These are phyloP conservation scores for Solanum infundibuliforme DNA, from an alignment of 257 asterid species.

Conservation along the genomic window DNA sequence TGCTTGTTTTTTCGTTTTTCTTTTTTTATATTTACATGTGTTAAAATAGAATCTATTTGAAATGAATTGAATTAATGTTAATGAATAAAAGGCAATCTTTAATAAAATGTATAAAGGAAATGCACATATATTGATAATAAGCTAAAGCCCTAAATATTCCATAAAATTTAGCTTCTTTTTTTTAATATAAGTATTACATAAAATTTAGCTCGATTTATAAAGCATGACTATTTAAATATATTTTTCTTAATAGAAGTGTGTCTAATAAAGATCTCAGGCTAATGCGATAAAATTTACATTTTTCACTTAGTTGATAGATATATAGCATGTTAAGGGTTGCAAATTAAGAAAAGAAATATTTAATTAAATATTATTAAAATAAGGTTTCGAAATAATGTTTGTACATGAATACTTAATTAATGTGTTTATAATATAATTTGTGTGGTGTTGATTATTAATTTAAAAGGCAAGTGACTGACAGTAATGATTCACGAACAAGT, in stretches of 20 bases:
- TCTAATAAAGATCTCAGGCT: neutral
- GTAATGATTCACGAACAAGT: neutral
- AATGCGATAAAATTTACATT: neutral
- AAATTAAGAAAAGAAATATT: no score
- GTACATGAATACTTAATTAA: neutral
- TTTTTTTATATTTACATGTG: neutral
- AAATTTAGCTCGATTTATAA: neutral
- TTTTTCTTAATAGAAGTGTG: neutral
- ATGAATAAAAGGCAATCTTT: neutral
- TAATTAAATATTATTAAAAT: neutral
- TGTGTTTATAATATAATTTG: neutral
- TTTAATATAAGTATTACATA: neutral
- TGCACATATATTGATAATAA: neutral
- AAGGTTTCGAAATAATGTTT: neutral
- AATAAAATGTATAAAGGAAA: no score
- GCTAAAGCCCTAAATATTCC: neutral
- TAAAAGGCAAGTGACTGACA: neutral
- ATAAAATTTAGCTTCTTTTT: no score
- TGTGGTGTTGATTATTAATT: neutral
- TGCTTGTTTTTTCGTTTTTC: no score
- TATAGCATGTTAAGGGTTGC: neutral
- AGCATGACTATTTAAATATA: neutral
- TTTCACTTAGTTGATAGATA: neutral
- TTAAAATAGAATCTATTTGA: neutral
- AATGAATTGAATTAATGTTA: neutral